Evolutionary conservation across 2,329 filamentous ascomycete genomes (phyloP).

Genomic region (Chalaropsis ovoidea): DNA sequence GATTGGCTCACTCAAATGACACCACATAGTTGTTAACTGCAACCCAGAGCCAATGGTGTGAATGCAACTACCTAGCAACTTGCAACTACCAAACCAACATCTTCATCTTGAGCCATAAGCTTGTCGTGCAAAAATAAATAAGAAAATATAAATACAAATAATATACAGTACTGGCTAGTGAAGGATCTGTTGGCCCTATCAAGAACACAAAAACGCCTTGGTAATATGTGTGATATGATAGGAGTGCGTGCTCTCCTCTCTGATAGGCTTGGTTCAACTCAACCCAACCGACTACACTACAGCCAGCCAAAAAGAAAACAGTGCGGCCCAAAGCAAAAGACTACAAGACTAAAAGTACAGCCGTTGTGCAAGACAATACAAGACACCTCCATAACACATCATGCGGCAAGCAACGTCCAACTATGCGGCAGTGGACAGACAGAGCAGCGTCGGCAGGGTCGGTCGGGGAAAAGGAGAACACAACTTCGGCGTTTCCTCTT

Average conservation of each 20-base stretch:
- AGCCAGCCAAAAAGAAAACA: neutral
- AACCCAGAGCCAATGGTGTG: neutral
- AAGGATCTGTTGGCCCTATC: neutral
- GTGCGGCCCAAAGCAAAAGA: neutral
- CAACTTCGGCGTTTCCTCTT: neutral
- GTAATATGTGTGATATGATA: neutral
- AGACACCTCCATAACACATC: conserved; percentile 3
- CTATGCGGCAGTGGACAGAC: neutral
- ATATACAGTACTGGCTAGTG: too few species aligned
- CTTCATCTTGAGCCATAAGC: neutral
- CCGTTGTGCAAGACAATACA: neutral
- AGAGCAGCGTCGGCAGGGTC: too few species aligned
- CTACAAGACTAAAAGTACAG: neutral
- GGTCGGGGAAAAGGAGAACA: neutral
- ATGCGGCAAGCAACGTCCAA: neutral
- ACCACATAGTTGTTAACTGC: neutral
- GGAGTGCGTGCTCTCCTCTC: too few species aligned
- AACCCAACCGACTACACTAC: neutral
- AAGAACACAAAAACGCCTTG: neutral
- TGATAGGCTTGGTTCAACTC: neutral
- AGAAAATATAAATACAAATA: too few species aligned
- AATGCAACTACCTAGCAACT: neutral
- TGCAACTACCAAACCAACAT: neutral
- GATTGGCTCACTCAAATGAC: neutral
- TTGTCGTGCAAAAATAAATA: neutral